Evolutionary conservation across 2,329 filamentous ascomycete genomes (phyloP), one percentile per base, ranked within the genome.

Genomic region (Aspergillus luchuensis): DNA sequence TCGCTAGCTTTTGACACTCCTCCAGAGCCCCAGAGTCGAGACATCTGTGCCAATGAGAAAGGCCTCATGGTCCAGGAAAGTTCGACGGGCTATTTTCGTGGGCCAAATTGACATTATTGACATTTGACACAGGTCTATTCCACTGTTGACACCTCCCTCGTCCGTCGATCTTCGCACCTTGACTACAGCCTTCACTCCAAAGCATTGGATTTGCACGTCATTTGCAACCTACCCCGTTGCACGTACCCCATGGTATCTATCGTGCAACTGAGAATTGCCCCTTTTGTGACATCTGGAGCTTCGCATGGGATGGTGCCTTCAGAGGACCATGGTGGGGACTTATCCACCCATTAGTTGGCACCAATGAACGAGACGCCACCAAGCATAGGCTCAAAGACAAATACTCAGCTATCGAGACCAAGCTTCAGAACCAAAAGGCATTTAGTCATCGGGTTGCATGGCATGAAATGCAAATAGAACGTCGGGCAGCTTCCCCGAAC

Each of bases 1-100:
- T 56, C 53, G 11, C 41, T 41, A n/a, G 30, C 39, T 33, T 45
- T 56, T 56, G 53, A 56, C 53, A 47, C 39, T 21, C 33, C 33
- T 13, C 33, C 33, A 36, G 11, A 19, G 53, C 41, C 39, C 39
- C 39, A 45, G 36, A 55, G 23, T 21, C 23, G 5, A 28, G 30
- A 5, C 17, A 30, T 43, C 38, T 45, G 23, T 55, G 25, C 38
- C 52, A 55, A 55, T 55, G 15, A 55, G n/a, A 36, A 2, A 15
- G 6, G 10, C 8, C 3, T 11, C 21, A 33, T 36, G 11, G 19
- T 21, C 13, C 21, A 56, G 53, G 28, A 56, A 39, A 17, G 53
- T 33, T 47, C 8, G n/a, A 33, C 19, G 39, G 30, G 39, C 39
- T 41, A 33, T 39, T 21, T 23, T 15, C 6, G 36, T 25, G 21